Evolutionary conservation across 805 yeast species (phyloP).

Genomic region (Ogataea salicorniae): DNA sequence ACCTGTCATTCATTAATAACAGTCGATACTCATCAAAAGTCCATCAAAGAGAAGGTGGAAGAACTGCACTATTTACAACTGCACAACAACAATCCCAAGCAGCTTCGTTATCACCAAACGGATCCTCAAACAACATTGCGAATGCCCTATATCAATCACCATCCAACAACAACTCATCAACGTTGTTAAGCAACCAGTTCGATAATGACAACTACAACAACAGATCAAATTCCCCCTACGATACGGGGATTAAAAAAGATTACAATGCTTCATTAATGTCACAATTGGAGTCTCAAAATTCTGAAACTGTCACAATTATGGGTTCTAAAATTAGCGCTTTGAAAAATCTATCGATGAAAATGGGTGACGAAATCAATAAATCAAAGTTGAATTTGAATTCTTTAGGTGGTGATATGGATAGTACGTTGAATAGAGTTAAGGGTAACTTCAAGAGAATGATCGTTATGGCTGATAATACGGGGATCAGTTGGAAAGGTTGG

Average conservation of each 20-base stretch:
- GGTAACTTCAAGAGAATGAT: conserved; percentile 53
- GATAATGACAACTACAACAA: conserved; percentile 6
- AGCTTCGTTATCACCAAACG: conserved; percentile 10
- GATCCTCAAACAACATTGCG: neutral
- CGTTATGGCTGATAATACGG: conserved; percentile 57
- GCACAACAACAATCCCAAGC: conserved; percentile 13
- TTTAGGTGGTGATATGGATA: conserved; percentile 28
- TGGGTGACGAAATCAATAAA: conserved; percentile 58
- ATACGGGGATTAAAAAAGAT: conserved; percentile 29
- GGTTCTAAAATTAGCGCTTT: conserved; percentile 48
- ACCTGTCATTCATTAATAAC: neutral
- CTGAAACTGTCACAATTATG: conserved; percentile 52
- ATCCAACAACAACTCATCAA: conserved; percentile 4
- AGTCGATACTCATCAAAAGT: conserved; percentile 29
- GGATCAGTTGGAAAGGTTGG: conserved; percentile 65
- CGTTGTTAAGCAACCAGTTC: conserved; percentile 6
- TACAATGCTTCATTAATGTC: conserved; percentile 50
- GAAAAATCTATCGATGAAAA: conserved; percentile 49
- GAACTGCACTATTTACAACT: conserved; percentile 23
- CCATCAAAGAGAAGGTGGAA: conserved; percentile 25
- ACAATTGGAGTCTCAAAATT: conserved; percentile 62
- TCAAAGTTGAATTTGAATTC: conserved; percentile 23
- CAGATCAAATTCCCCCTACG: conserved; percentile 40
- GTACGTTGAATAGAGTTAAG: conserved; percentile 38
- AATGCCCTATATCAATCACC: conserved; percentile 2